These are phyloP conservation scores for Microcos paniculata DNA, from an alignment of 345 rosid genomes.

Conservation along the genomic window DNA sequence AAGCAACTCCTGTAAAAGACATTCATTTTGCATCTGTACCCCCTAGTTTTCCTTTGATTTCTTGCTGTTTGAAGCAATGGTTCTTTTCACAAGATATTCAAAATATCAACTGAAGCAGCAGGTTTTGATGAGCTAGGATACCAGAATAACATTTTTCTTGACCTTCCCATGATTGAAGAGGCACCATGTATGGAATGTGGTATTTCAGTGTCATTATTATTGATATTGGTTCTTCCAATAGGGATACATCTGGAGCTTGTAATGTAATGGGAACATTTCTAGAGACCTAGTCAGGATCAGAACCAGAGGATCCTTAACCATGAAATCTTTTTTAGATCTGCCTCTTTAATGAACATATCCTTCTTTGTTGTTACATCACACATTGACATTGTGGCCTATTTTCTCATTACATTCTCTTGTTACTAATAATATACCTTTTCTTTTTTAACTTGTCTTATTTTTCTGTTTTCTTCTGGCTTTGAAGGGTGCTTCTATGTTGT, in stretches of 20 bases:
- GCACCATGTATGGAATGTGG: not conserved
- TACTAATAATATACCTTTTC: not conserved
- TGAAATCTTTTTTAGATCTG: conserved; percentile 1
- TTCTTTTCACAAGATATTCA: conserved; percentile 8
- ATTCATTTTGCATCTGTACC: conserved; percentile 1
- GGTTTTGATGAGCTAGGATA: not conserved
- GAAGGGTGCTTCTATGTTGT: conserved; percentile 90
- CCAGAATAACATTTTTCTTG: not conserved
- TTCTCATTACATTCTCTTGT: not conserved
- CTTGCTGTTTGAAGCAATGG: not conserved
- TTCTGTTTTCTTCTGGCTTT: conserved; percentile 5
- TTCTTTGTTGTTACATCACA: not conserved
- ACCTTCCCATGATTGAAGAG: not conserved
- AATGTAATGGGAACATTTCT: not conserved
- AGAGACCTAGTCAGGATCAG: no score
- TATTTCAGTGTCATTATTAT: not conserved
- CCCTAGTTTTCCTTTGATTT: not conserved
- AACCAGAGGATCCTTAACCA: no score
- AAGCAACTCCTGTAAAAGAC: not conserved
- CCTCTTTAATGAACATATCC: not conserved
- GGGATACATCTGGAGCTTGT: not conserved
- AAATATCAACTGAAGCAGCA: not conserved
- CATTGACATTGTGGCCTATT: not conserved
- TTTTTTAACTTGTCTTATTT: not conserved
- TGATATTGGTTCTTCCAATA: not conserved